Evolutionary conservation across 192 early-diverging fungal genomes (phyloP).

Genomic region (Rhizoclosmatium globosum): DNA sequence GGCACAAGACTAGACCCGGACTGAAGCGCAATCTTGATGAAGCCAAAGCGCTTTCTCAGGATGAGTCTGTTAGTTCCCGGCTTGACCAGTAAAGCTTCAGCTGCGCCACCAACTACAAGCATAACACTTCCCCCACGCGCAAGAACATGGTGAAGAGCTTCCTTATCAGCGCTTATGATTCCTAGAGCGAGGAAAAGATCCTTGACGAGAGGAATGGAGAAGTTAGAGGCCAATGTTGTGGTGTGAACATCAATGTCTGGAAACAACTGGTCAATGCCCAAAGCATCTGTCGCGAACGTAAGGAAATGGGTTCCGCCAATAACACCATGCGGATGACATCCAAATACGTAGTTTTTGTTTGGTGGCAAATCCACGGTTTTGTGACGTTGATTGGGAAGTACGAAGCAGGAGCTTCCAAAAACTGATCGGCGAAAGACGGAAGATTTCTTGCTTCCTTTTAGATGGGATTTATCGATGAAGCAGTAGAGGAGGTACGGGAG

Average conservation of each 20-base stretch:
- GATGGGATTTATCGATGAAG: conserved; percentile 72
- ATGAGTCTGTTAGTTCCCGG: conserved; percentile 41
- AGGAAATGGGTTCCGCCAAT: conserved; percentile 75
- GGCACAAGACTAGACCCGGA: conserved; percentile 87
- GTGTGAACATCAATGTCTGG: conserved; percentile 77
- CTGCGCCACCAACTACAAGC: conserved; percentile 92
- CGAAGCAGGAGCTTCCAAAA: conserved; percentile 73
- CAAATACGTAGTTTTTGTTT: conserved; percentile 87
- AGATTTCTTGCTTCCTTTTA: conserved; percentile 70
- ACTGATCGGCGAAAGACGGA: conserved; percentile 50
- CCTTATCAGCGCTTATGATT: conserved; percentile 76
- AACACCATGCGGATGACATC: conserved; percentile 87
- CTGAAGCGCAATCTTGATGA: conserved; percentile 87
- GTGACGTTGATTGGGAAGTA: conserved; percentile 79
- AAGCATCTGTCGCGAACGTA: conserved; percentile 31
- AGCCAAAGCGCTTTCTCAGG: conserved; percentile 74
- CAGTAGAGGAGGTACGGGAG: conserved; percentile 73
- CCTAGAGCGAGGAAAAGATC: conserved; percentile 82
- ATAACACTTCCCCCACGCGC: conserved; percentile 57
- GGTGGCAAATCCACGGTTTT: conserved; percentile 88
- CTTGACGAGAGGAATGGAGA: conserved; percentile 84
- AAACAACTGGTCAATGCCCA: conserved; percentile 26
- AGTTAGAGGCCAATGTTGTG: conserved; percentile 84
- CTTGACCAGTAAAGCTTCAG: conserved; percentile 65
- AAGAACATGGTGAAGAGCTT: conserved; percentile 81